Conservation (phyloP, 192 early-diverging fungal genomes). For the Rhizoclosmatium globosum region DNA sequence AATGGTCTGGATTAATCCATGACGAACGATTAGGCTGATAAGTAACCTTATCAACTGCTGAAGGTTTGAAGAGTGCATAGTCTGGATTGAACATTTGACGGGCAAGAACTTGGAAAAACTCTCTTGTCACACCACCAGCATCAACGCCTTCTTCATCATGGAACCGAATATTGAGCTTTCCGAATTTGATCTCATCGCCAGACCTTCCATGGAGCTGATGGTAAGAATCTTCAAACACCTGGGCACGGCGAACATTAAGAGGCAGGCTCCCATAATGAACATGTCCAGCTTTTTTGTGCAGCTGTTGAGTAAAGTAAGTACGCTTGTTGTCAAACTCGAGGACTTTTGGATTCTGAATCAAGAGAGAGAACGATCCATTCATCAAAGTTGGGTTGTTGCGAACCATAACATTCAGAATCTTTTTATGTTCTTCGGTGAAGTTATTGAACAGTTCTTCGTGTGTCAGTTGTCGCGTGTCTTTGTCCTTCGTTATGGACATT, state of each 20-base stretch:
- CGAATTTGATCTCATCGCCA: constrained; percentile 93
- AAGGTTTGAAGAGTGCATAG: constrained; percentile 97
- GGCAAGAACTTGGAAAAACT: constrained; percentile 98
- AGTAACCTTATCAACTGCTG: constrained; percentile 93
- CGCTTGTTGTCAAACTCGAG: constrained; percentile 99
- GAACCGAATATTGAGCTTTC: constrained; percentile 92
- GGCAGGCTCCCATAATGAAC: constrained; percentile 77
- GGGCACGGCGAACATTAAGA: constrained; percentile 90
- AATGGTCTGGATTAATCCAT: constrained; percentile 91
- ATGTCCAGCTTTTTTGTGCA: constrained; percentile 82
- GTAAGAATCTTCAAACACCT: constrained; percentile 97
- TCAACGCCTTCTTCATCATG: constrained; percentile 97
- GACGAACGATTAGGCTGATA: constrained; percentile 98
- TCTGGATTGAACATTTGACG: constrained; percentile 98
- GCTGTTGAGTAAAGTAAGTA: constrained; percentile 94
- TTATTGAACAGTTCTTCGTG: constrained; percentile 80
- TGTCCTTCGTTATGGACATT: constrained; percentile 16
- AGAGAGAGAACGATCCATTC: constrained; percentile 94
- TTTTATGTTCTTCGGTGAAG: constrained; percentile 94
- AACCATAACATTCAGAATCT: constrained; percentile 97
- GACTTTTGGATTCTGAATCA: constrained; percentile 97
- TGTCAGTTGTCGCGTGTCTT: constrained; percentile 16
- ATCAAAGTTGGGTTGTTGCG: constrained; percentile 95
- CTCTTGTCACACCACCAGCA: constrained; percentile 95
- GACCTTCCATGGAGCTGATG: constrained; percentile 89